These are phyloP conservation scores for Amauroascus niger DNA, from an alignment of 2,329 filamentous ascomycete genomes.

Conservation along the genomic window DNA sequence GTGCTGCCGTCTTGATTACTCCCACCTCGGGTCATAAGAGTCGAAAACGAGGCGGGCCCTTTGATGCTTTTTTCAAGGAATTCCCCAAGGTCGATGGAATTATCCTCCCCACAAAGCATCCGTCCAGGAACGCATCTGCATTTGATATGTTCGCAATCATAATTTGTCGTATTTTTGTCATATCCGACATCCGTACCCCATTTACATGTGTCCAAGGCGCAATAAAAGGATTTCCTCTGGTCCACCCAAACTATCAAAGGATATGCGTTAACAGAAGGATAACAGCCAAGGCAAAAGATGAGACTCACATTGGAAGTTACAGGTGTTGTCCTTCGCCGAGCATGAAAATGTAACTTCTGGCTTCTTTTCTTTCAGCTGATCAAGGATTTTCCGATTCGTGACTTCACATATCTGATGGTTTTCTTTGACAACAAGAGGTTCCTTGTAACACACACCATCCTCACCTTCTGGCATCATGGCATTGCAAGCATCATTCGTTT, in stretches of 20 bases:
- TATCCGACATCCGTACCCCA: constrained; percentile 61
- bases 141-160: constrained; percentile 72
- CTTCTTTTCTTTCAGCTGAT: constrained; percentile 71
- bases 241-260: constrained; percentile 75
- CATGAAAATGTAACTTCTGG: constrained; percentile 95
- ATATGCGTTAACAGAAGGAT: background rate
- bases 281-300: background rate
- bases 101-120: constrained; percentile 87
- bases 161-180: constrained; percentile 68
- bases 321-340: constrained; percentile 61
- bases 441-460: constrained; percentile 82
- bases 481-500: constrained; percentile 71
- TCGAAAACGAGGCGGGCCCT: constrained; percentile 77
- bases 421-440: constrained; percentile 80
- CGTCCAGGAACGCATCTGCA: constrained; percentile 83
- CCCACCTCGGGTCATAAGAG: constrained; percentile 46
- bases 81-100: constrained; percentile 83
- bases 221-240: constrained; percentile 90
- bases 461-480: constrained; percentile 74
- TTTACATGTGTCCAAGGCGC: constrained; percentile 70
- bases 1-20: constrained; percentile 61
- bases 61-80: constrained; percentile 75
- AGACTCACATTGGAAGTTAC: constrained; percentile 83
- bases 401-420: constrained; percentile 98
- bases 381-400: constrained; percentile 86